Evolutionary conservation across 1,139 yeast species (phyloP), one percentile per base, ranked within the genome.

Genomic region (Sugiyamaella grinbergsii): DNA sequence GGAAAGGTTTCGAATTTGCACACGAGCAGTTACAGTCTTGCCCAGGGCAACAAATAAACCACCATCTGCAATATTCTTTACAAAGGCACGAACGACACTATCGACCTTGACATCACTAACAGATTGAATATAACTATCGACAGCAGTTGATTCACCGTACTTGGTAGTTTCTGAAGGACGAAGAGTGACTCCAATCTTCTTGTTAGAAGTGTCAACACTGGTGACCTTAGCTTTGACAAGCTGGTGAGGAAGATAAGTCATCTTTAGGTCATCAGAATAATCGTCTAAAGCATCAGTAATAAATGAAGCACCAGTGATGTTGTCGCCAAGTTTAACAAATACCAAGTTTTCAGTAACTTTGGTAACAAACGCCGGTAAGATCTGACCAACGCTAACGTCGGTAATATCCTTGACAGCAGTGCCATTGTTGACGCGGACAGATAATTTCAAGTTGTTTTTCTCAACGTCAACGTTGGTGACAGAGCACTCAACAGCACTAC

Each of bases 1-100:
- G 8, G 95, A 87, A 47, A 91, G 74, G 67, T 91, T 93, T 42
- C 85, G 71, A 44, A 89, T 83, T 64, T 89, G 83, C 29, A 88
- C 95, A 63, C 93, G 81, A 1, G 93, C 98, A 62, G 80, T 80
- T 23, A 87, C 75, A 1, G 77, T 73, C 59, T 88, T 78, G 29
- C 95, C 91, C 55, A 93, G 72, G 19, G 88, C 77, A 43, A 93
- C 84, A 64, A 85, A 88, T 29, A 91, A 69, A 68, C 98, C 98
- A 54, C 82, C 80, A 60, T 84, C 82, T 16, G 86, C 80, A 44
- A 90, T 78, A 56, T 83, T 83, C 64, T 83, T 85, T 50, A 93
- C 80, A 60, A 83, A 85, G 15, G 96, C 98, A 58, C 82, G 80
- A 33, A 90, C 82, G 61, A 87, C 75, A 53, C 82, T 84, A 26